Base-by-base conservation (phyloP, 73 alveolate genomes). In the Paramecium sexaurelia region DNA sequence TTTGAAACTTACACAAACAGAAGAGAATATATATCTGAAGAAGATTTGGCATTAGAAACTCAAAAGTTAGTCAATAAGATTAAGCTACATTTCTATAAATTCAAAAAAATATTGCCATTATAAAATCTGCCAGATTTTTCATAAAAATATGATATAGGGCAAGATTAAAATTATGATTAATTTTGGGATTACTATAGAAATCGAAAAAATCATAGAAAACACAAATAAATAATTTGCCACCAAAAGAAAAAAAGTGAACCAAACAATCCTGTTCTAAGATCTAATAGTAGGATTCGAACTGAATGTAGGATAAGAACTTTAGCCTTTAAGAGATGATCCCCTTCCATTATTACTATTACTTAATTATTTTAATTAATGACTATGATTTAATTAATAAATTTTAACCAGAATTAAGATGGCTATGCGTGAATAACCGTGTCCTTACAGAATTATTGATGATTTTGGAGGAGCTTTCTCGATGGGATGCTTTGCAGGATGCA, bases 361-460 rank as follows among this genome's bases (percentile, higher is more conserved):
- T 51, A 51, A 51, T 51, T n/a, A 51, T 61, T 61, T 61, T 61
- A 26, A 61, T 29, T 27, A 29, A 29, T 68, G 75, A 56, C n/a
- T 56, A 56, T 5, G 37, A 22, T 84, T 84, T 84, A 69, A 84
- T 27, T 43, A 84, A 69, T 27, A 55, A 84, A 47, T 33, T 20
- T 43, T 55, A 69, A 41, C 73, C 75, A 56, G 75, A 56, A 56
- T 56, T 56, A 85, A 85, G 24, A 87, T 87, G 93, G 66, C 85
- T 66, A 68, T 68, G 85, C 82, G 93, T 55, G 93, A 87, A 87
- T 67, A 87, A 55, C 98, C 98, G 2, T 95, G 98, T 89, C 98
- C 98, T 39, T 95, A 95, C 45, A 93, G 98, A 93, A 95, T 95
- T 56, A 75, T 94, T 56, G 98, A 95, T 85, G 98, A 95, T 86